Evolutionary conservation across 2,329 filamentous ascomycete genomes (phyloP), one percentile per base, ranked within the genome.

Genomic region (Mycosphaerella arachidis): DNA sequence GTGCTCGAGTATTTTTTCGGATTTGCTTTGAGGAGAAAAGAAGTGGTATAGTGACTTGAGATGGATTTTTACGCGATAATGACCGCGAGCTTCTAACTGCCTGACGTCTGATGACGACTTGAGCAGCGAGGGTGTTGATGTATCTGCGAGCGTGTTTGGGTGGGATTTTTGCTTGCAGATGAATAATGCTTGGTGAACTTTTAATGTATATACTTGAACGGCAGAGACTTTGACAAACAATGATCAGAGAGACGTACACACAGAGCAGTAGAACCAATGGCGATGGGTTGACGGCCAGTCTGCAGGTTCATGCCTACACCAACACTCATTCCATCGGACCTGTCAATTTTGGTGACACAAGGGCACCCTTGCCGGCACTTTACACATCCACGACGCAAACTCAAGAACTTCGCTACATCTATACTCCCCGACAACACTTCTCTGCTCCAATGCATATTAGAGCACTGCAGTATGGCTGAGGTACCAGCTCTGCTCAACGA

Each of bases 1-100:
- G 64, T 86, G 84, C 73, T 77, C 78, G 3, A 51, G 60, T 13
- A 57, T 72, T 29, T 72, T 72, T 62, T 87, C 43, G 31, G 60
- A 53, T 31, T n/a, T 52, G 50, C n/a, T 52, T 6, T 52, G 50
- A 52, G 20, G 46, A 50, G 18, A 18, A 27, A 40, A 46, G 13
- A 29, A 27, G 43, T 8, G 54, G 45, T 43, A 58, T 20, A 50
- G 31, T 40, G 31, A 35, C 2, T 1, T 35, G 48, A 53, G 24
- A 43, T 16, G 13, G 40, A 43, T 3, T 53, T 53, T 53, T 27
- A 30, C 33, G 50, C 40, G 40, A n/a, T 43, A 7, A 43, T 20
- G 50, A 53, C 30, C 27, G 50, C 18, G 30, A 30, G 18, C 48
- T 50, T 33, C 50, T 53, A 10, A 52, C 24, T 20, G 18, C 33